Base-by-base conservation (phyloP, 345 rosid species). In the Rhizophora mangle region DNA sequence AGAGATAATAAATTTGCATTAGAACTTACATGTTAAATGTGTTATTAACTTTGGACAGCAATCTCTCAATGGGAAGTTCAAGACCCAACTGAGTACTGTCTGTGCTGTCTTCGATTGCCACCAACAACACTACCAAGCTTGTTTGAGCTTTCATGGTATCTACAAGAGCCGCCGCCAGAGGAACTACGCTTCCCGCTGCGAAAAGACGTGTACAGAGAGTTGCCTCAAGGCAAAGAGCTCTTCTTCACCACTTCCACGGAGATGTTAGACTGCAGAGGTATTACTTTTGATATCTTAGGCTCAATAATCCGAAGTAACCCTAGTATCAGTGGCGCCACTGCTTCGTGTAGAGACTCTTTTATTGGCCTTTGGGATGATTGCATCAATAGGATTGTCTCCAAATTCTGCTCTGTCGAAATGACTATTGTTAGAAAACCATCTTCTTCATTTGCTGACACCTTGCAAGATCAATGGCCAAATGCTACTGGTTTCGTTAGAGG, bases 391-490 rank as follows among this genome's bases (percentile, higher is more conserved):
- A 74, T 89, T 21, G 85, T 95, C 9, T 85, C 96, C 43, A 90
- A 88, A 79, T 90, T 90, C 68, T 90, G 96, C 75, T 68, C 89
- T 1, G 68, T 63, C 1, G 98, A 90, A 57, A 69, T 86, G 69
- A 81, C 64, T 31, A 20, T 92, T 54, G 74, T 90, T 31, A 81
- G 98, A 43, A 92, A 92, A 77, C 81, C 87, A 0, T 79, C 85
- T 6, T 63, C 78, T 0, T 27, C 65, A 2, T 62, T 75, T 0
- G 64, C 71, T 0, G 82, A 76, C 61, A 64, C 81, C 26, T 47
- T 88, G 68, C 96, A 86, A 65, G 92, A 92, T 79, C 89, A 84
- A 60, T 95, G 99, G 99, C 98, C 99, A 3, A 92, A 92, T 65
- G 86, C 92, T 61, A 80, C 89, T 1, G 99, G 99, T 31, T 95